Evolutionary conservation across 768 basidiomycete species (phyloP), one percentile per base, ranked within the genome.

Genomic region (Calocera cornea): DNA sequence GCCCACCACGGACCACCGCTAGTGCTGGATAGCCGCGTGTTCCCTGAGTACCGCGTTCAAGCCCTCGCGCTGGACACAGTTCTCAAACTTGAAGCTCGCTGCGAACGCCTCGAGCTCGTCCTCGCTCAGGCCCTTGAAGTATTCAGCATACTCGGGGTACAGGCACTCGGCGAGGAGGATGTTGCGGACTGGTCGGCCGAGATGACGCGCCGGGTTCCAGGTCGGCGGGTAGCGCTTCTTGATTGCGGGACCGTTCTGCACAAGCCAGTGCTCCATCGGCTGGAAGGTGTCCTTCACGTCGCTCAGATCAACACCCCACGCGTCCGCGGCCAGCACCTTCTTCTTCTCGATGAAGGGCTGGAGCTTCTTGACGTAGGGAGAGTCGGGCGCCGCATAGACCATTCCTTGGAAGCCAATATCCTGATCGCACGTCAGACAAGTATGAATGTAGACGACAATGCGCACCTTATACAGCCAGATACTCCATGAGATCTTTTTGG

Each of bases 381-480:
- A 86, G 16, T 86, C 83, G 14, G 79, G 80, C n/a, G 83, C 82
- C 71, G 86, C 80, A 75, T 88, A 83, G 33, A 88, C 86, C 89
- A 92, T 90, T 40, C 90, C 90, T 77, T 90, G 87, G 81, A 87
- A 88, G 38, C 69, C 68, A 41, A 70, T 66, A 40, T 66, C 34
- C 34, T 69, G 34, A 16, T 5, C 27, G 29, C 8, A 19, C 29
- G 31, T 64, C 31, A 65, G 38, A 19, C 22, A 17, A 2, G 8
- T 22, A 7, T 33, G 31, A 19, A 17, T 27, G 0, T n/a, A 17
- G 24, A 29, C n/a, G 19, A 34, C 16, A 19, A 22, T 60, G 60
- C 69, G 41, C 40, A 71, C 72, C 74, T 88, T 92, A 83, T 89
- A 92, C 22, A 90, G 77, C 91, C 91, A 92, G 78, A 92, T 92